Percentiles rank a stretch among this genome's conserved stretches.
Conservation (phyloP, 1,139 yeast species). For the Pichia sp. region DNA sequence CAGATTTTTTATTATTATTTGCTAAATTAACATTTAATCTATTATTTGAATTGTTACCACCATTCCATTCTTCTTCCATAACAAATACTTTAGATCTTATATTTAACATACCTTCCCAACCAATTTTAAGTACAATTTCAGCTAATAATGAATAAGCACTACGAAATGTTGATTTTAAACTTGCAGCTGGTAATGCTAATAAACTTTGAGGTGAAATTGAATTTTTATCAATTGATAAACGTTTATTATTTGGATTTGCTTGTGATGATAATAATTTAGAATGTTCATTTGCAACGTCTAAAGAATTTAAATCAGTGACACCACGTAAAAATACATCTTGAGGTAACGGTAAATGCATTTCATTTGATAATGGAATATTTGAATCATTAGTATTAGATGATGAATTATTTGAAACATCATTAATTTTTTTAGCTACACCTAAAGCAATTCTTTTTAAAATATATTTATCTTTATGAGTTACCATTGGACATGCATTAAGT, state of each 20-base stretch:
- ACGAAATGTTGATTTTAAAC: constrained; percentile 51
- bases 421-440: constrained; percentile 3
- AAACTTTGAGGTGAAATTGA: constrained; percentile 38
- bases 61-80: constrained; percentile 52
- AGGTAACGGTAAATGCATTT: constrained; percentile 52
- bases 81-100: constrained; percentile 56
- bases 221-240: background rate
- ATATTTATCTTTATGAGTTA: constrained; percentile 49
- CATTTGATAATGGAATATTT: constrained; percentile 24
- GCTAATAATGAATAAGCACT: constrained; percentile 50
- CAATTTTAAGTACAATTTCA: constrained; percentile 50
- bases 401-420: background rate
- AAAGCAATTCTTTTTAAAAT: constrained; percentile 43
- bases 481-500: constrained; percentile 58
- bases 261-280: constrained; percentile 30
- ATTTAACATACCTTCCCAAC: constrained; percentile 52
- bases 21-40: background rate
- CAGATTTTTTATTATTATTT: too few relatives aligned
- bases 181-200: constrained; percentile 47
- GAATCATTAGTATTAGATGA: background rate
- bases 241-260: background rate
- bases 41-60: background rate
- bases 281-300: constrained; percentile 46
- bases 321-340: constrained; percentile 49
- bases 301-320: constrained; percentile 47